These are phyloP conservation scores for Fraxinus baroniana DNA, from an alignment of 305 asterid genomes.

Conservation along the genomic window DNA sequence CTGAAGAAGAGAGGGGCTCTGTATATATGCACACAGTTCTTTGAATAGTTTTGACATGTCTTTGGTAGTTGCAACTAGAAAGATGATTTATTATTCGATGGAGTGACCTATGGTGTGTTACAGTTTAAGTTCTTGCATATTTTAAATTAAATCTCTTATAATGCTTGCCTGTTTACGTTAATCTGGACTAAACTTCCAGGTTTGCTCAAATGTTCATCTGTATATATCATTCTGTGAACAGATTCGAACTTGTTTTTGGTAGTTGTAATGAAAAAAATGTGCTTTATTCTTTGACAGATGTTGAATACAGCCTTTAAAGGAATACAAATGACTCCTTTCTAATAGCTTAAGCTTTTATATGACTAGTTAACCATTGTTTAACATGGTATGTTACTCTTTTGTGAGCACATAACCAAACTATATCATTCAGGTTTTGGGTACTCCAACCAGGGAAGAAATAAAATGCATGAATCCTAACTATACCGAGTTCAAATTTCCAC, in stretches of 20 bases:
- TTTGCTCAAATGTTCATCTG: not conserved
- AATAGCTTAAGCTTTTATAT: not conserved
- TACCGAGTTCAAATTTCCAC: conserved; percentile 80
- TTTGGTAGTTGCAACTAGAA: not conserved
- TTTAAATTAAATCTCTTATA: not conserved
- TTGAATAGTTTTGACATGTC: not conserved
- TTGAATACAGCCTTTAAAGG: not conserved
- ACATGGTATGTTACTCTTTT: not conserved
- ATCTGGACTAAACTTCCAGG: not conserved
- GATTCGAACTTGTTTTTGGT: not conserved
- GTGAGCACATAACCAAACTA: conserved; percentile 2
- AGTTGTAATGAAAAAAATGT: not conserved
- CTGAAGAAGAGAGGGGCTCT: not conserved
- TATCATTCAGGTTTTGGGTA: conserved; percentile 73
- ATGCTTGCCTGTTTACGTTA: not conserved
- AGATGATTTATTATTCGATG: not conserved
- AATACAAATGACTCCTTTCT: not conserved
- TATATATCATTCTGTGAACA: not conserved
- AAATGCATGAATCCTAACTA: conserved; percentile 97
- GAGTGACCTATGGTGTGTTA: not conserved
- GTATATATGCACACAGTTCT: not conserved
- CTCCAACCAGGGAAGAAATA: conserved; percentile 97
- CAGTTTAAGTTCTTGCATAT: not conserved
- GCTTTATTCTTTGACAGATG: not conserved
- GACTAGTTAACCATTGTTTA: not conserved